Base-by-base conservation (phyloP, 306 rosid species). In the Rosa chinensis region DNA sequence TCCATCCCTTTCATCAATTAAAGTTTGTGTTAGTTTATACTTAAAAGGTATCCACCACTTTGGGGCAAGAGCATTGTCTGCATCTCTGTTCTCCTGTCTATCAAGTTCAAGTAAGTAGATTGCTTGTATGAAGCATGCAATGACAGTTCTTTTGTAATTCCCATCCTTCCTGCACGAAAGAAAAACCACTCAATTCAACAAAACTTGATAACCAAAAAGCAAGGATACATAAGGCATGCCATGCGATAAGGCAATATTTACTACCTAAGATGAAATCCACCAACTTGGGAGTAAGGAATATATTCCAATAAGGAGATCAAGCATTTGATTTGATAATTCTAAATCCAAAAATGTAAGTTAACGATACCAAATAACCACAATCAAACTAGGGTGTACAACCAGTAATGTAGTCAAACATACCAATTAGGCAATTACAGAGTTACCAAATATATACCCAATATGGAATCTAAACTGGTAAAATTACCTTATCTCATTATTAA, bases 31-130 rank as follows among this genome's bases (percentile, higher is more conserved):
- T 62, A 91, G 88, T 83, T 89, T 93, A 90, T 90, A 95, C 77
- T 95, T 95, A 76, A 95, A 95, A 62, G 99, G 99, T 32, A 86
- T 90, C 99, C 97, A 95, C 99, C 98, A 95, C 78, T 95, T 93
- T 5, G 97, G 92, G 75, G 99, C 98, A 53, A 91, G 89, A 72
- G 91, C 94, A 81, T 72, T 89, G 53, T 80, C 87, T 11, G 81
- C 78, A 59, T 78, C 84, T 81, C 96, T 79, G 63, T 85, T 91
- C 83, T 93, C 99, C 64, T 95, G 99, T 80, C 92, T 91, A 74
- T 95, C 99, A 67, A 95, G 89, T 73, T 95, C 98, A 56, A 95
- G 96, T 82, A 95, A 83, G 87, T 95, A 95, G 10, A 90, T 97
- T 10, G 97, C 96, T 66, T 95, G 99, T 80, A 95, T 85, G 76